Conservation (phyloP, 345 rosid genomes). For the Aegle marmelos region DNA sequence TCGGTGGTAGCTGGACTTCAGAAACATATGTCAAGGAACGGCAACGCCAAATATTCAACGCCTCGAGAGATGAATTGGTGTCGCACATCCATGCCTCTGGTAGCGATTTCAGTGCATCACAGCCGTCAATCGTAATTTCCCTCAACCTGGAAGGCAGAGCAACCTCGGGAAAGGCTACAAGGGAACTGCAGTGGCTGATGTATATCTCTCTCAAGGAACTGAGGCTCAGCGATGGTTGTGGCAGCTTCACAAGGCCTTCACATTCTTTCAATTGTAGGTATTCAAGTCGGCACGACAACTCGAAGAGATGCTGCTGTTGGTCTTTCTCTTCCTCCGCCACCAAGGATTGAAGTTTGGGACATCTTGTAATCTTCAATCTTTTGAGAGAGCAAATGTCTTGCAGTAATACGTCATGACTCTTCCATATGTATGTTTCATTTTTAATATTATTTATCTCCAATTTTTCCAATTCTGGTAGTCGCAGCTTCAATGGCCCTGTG, state of each 20-base stretch:
- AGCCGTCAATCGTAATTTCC: rapidly evolving
- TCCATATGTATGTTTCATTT: not conserved
- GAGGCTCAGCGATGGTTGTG: too few species aligned
- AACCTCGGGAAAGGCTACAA: not conserved
- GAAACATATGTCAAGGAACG: not conserved
- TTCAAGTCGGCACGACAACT: too few species aligned
- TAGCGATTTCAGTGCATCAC: too few species aligned
- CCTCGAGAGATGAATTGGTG: too few species aligned
- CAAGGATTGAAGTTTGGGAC: not conserved
- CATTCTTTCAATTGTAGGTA: rapidly evolving
- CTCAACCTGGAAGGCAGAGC: not conserved
- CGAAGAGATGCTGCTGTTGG: too few species aligned
- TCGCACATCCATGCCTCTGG: too few species aligned
- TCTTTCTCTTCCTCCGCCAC: too few species aligned
- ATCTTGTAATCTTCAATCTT: rapidly evolving
- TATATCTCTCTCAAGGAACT: not conserved
- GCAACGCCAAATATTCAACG: rapidly evolving
- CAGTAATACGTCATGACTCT: not conserved
- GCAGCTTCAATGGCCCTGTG: not conserved
- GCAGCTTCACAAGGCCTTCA: too few species aligned
- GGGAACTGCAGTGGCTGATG: not conserved
- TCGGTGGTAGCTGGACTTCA: too few species aligned
- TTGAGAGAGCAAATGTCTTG: not conserved
- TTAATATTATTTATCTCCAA: not conserved
- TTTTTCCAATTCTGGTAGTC: not conserved